phyloP scores from a whole-genome alignment of 768 basidiomycete genomes.

The Cystobasidium ongulense region DNA sequence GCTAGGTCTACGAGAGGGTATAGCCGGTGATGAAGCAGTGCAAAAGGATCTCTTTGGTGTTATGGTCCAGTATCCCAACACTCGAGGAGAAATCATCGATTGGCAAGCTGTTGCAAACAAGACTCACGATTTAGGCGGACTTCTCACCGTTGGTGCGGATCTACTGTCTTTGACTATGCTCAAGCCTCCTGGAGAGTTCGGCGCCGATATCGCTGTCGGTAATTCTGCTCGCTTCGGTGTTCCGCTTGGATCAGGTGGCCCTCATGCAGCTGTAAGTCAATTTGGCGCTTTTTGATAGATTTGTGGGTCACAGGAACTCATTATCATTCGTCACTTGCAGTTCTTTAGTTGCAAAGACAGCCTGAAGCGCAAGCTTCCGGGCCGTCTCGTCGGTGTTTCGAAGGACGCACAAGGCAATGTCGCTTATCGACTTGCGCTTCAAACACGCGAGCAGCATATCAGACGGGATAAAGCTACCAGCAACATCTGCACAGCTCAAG shows the following conservation, averaged over 20 bases:
- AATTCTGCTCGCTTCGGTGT: constrained; percentile 96
- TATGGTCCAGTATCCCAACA: constrained; percentile 87
- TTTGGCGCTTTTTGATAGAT: not conserved
- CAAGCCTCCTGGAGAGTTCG: constrained; percentile 97
- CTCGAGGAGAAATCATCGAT: constrained; percentile 72
- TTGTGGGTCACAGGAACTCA: not conserved
- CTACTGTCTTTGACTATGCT: constrained; percentile 84
- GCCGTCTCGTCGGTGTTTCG: constrained; percentile 82
- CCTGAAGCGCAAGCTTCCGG: constrained; percentile 98
- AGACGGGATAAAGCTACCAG: constrained; percentile 96
- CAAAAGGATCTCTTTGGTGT: constrained; percentile 68
- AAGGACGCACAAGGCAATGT: constrained; percentile 73
- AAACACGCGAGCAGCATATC: constrained; percentile 67
- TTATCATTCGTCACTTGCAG: not conserved
- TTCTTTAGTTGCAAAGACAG: constrained; percentile 91
- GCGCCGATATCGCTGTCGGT: constrained; percentile 88
- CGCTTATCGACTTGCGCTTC: constrained; percentile 85
- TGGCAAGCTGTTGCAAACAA: constrained; percentile 59
- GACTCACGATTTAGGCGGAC: constrained; percentile 66
- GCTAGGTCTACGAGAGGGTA: constrained; percentile 41
- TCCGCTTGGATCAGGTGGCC: constrained; percentile 92
- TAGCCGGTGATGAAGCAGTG: constrained; percentile 47
- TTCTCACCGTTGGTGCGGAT: constrained; percentile 82
- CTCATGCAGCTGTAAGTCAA: constrained; percentile 62
- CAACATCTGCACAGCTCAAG: constrained; percentile 97